phyloP scores from a whole-genome alignment of 75 land plant genomes.

The Pseudotsuga menziesii region DNA sequence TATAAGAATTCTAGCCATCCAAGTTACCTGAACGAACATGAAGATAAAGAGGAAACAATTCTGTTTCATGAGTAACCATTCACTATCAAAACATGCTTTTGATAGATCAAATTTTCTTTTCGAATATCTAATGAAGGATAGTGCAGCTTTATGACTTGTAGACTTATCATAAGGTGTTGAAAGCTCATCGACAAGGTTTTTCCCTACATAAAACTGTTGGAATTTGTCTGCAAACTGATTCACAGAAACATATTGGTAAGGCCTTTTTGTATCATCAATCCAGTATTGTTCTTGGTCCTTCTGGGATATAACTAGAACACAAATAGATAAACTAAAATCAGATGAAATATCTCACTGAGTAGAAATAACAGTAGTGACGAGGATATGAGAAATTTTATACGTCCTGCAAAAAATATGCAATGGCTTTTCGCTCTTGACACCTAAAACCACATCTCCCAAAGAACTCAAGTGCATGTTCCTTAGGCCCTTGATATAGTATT shows the following conservation, averaged over 20 bases:
- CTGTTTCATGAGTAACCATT: conserved; percentile 38
- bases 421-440: conserved; percentile 49
- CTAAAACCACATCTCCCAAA: conserved; percentile 46
- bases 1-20: neutral
- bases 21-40: conserved; percentile 34
- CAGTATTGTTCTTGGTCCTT: conserved; percentile 66
- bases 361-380: neutral
- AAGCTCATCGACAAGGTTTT: conserved; percentile 19
- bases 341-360: neutral
- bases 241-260: conserved; percentile 42
- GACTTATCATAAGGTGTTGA: conserved; percentile 24
- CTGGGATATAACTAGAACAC: conserved; percentile 32
- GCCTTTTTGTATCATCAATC: conserved; percentile 9
- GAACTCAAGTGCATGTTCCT: conserved; percentile 18
- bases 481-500: conserved; percentile 50
- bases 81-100: conserved; percentile 31
- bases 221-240: conserved; percentile 32
- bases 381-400: conserved; percentile 8
- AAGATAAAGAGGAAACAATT: conserved; percentile 44
- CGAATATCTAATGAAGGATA: conserved; percentile 20
- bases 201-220: conserved; percentile 18
- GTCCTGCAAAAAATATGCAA: conserved; percentile 62
- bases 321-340: neutral
- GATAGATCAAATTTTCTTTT: conserved; percentile 28
- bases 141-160: conserved; percentile 27